These are phyloP conservation scores for Aspergillus ustus DNA, from an alignment of 2,329 filamentous ascomycete species.

Conservation along the genomic window DNA sequence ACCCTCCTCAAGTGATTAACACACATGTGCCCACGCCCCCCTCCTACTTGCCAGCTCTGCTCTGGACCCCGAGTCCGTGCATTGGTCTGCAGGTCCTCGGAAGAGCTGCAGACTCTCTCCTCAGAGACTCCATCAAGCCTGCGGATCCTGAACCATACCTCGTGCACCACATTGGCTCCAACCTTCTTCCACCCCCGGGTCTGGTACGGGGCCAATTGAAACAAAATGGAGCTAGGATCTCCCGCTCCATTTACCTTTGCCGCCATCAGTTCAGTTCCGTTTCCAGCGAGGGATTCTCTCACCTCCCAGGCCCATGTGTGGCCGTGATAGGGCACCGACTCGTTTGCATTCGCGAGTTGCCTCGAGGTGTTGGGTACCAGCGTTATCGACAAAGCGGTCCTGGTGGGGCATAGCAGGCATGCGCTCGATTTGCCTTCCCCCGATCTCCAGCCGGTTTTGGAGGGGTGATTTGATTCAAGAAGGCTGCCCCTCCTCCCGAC, in stretches of 20 bases:
- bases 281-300: slow-evolving; percentile 10
- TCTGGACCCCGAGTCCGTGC: neutral
- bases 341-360: slow-evolving; percentile 6
- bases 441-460: slow-evolving; percentile 10
- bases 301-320: slow-evolving; percentile 37
- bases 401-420: slow-evolving; percentile 24
- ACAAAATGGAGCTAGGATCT: slow-evolving; percentile 11
- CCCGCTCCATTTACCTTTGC: slow-evolving; percentile 14
- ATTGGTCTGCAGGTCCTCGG: slow-evolving; percentile 10
- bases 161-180: slow-evolving; percentile 11
- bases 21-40: slow-evolving; percentile 25
- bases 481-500: slow-evolving; percentile 15
- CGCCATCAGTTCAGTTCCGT: slow-evolving; percentile 13
- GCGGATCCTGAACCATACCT: slow-evolving; percentile 8
- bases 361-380: slow-evolving; percentile 18
- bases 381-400: slow-evolving; percentile 20
- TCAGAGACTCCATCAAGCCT: neutral
- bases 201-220: slow-evolving; percentile 14
- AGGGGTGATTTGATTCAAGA: slow-evolving; percentile 29
- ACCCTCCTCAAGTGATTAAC: slow-evolving; percentile 15
- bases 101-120: slow-evolving; percentile 9
- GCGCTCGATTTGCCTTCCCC: slow-evolving; percentile 15
- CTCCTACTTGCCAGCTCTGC: slow-evolving; percentile 24
- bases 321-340: slow-evolving; percentile 36
- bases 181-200: slow-evolving; percentile 7